Conservation (phyloP, 148 eudicot genomes). For the Nepenthes mirabilis region DNA sequence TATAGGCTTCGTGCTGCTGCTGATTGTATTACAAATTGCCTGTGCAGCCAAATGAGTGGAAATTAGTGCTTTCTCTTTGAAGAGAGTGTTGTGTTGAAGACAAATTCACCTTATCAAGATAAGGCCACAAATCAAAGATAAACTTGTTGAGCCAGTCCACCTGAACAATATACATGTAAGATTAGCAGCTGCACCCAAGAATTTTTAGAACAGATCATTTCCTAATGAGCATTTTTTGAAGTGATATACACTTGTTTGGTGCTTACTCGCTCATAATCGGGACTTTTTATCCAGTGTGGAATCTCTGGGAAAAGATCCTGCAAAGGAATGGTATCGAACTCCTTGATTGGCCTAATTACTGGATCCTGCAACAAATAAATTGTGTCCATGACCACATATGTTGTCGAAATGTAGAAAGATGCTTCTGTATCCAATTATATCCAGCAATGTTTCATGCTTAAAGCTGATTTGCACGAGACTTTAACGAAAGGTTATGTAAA, state of each 20-base stretch:
- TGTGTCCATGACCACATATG: background rate
- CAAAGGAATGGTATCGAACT: constrained; percentile 33
- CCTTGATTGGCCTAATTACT: constrained; percentile 31
- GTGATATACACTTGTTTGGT: background rate
- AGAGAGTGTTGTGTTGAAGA: background rate
- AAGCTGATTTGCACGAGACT: no score
- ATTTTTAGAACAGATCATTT: no score
- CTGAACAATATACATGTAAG: constrained; percentile 17
- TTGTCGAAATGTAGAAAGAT: no score
- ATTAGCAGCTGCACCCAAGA: no score
- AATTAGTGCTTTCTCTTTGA: constrained; percentile 1
- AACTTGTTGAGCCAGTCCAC: constrained; percentile 86
- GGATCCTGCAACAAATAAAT: constrained; percentile 34
- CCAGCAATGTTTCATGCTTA: no score
- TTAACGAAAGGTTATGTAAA: no score
- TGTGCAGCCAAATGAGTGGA: constrained; percentile 10
- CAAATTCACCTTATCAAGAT: constrained; percentile 60
- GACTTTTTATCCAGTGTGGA: constrained; percentile 81
- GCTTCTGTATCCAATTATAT: background rate
- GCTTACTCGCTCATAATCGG: constrained; percentile 84
- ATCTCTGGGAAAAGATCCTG: constrained; percentile 54
- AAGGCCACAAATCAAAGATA: constrained; percentile 68
- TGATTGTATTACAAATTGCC: constrained; percentile 58
- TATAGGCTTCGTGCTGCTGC: constrained; percentile 33
- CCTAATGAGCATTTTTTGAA: no score